Evolutionary conservation across 352 stramenopile species (phyloP).

Genomic region (Phytophthora niederhauseri): DNA sequence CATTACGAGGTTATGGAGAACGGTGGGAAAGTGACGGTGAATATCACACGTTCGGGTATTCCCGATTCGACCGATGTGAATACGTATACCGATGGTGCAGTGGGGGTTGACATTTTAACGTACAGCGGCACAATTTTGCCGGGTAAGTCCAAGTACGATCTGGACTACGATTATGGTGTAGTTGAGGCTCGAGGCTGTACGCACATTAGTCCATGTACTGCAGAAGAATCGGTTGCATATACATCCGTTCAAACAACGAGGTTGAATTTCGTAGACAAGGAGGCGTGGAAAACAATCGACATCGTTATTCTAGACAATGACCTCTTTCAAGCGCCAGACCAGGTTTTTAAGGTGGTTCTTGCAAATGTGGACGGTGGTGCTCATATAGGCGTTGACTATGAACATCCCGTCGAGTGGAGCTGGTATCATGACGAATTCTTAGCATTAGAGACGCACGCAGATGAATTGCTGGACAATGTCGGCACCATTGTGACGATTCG

Average conservation of each 20-base stretch:
- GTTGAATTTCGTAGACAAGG: constrained; percentile 55
- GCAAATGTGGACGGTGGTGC: constrained; percentile 53
- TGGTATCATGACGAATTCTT: constrained; percentile 48
- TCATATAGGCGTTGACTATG: constrained; percentile 65
- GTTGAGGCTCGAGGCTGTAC: constrained; percentile 58
- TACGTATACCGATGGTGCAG: constrained; percentile 60
- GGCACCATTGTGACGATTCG: constrained; percentile 71
- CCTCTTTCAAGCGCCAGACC: constrained; percentile 64
- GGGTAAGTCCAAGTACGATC: constrained; percentile 49
- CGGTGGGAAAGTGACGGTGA: constrained; percentile 44
- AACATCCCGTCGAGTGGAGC: constrained; percentile 62
- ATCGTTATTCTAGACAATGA: constrained; percentile 67
- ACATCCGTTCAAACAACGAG: constrained; percentile 49
- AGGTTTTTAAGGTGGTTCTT: constrained; percentile 69
- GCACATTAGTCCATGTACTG: constrained; percentile 72
- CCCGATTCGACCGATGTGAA: constrained; percentile 54
- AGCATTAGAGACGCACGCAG: constrained; percentile 41
- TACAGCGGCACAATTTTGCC: constrained; percentile 62
- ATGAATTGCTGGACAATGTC: constrained; percentile 60
- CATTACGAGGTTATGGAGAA: constrained; percentile 74
- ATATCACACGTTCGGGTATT: constrained; percentile 56
- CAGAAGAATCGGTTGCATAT: constrained; percentile 48
- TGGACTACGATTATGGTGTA: constrained; percentile 61
- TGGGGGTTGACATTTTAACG: constrained; percentile 65
- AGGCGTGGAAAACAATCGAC: constrained; percentile 46